phyloP scores from a whole-genome alignment of 148 eudicot genomes.

The Fagopyrum homotropicum region DNA sequence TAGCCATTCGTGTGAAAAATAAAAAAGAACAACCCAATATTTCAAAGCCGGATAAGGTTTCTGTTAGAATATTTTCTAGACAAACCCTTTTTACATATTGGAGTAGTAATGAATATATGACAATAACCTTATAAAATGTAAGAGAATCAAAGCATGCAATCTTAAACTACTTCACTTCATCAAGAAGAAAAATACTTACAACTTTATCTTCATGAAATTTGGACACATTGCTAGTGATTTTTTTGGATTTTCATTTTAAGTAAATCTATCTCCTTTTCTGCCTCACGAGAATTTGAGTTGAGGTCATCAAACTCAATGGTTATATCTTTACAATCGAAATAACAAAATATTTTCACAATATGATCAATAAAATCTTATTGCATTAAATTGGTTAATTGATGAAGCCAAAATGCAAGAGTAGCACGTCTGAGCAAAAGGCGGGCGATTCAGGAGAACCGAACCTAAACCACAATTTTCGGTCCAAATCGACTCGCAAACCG shows the following conservation, averaged over 20 bases:
- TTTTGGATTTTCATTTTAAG: constrained; percentile 65
- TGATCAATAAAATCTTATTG: neutral
- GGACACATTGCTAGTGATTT: constrained; percentile 41
- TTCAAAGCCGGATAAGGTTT: too few species aligned
- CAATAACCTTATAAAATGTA: too few species aligned
- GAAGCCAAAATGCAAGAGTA: neutral
- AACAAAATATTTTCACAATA: neutral
- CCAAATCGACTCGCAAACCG: too few species aligned
- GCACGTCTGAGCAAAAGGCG: too few species aligned
- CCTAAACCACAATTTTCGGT: neutral
- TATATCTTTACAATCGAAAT: constrained; percentile 32
- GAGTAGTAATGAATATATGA: too few species aligned
- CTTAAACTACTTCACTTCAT: neutral
- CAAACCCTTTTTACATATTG: too few species aligned
- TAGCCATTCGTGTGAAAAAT: too few species aligned
- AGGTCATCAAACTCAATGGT: constrained; percentile 55
- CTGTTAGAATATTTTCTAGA: too few species aligned
- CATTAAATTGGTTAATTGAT: neutral
- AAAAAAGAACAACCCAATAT: too few species aligned
- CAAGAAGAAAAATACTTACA: constrained; percentile 43
- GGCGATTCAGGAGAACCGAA: too few species aligned
- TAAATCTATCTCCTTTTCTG: constrained; percentile 67
- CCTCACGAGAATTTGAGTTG: constrained; percentile 60
- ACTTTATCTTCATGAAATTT: constrained; percentile 58
- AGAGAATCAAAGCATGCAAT: neutral